These are phyloP conservation scores for Colletotrichum limetticola DNA, from an alignment of 2,329 filamentous ascomycete genomes.

Conservation along the genomic window DNA sequence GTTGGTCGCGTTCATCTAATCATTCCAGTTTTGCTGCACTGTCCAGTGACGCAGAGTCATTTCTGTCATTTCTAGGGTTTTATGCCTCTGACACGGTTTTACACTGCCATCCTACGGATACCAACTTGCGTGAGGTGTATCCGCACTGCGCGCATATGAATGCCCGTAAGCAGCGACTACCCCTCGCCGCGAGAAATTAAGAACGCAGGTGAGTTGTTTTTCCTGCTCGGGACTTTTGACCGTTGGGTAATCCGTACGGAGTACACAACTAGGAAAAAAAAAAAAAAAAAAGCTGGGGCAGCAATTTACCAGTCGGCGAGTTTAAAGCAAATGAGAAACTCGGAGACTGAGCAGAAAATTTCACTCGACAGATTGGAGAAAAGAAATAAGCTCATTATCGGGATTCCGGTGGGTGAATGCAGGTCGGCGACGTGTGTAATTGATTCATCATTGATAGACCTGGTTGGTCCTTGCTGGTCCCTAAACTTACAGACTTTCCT, in stretches of 20 bases:
- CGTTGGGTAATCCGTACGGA: no score
- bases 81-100: neutral
- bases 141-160: neutral
- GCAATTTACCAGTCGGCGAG: neutral
- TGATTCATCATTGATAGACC: neutral
- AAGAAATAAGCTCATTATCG: slow-evolving; percentile 9
- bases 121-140: no score
- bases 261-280: no score
- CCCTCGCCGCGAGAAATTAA: slow-evolving; percentile 3
- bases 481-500: neutral
- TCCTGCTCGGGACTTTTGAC: neutral
- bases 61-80: neutral
- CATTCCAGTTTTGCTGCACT: neutral
- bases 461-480: neutral
- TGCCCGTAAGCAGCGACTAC: neutral
- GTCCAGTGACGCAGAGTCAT: neutral
- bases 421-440: neutral
- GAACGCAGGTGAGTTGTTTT: neutral
- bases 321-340: neutral
- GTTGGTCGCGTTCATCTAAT: slow-evolving; percentile 22
- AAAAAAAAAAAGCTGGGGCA: neutral
- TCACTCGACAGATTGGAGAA: neutral
- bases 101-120: neutral
- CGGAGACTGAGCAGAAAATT: neutral
- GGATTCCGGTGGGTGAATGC: neutral